These are phyloP conservation scores for Dictyostelium intermedium DNA, from an alignment of 78 protist species.

Conservation along the genomic window DNA sequence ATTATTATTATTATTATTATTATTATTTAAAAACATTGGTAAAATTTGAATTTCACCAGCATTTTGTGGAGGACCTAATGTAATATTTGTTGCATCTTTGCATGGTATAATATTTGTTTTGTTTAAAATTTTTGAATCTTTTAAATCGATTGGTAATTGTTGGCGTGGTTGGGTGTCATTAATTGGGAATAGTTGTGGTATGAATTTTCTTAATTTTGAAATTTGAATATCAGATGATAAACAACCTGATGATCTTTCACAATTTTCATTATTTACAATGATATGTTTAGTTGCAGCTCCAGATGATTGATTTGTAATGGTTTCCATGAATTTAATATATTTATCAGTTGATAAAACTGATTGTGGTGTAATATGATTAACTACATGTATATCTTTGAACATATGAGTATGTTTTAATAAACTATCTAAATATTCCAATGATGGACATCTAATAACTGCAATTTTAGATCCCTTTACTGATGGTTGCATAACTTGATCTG, in stretches of 20 bases:
- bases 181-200: slow-evolving; percentile 10
- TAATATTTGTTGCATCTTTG: slow-evolving; percentile 7
- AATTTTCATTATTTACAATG: slow-evolving; percentile 36
- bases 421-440: slow-evolving; percentile 33
- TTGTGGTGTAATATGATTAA: slow-evolving; percentile 23
- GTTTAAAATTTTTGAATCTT: not conserved
- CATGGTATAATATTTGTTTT: slow-evolving; percentile 12
- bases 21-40: not conserved
- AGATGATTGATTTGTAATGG: not conserved
- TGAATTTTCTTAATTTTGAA: not conserved
- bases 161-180: not conserved
- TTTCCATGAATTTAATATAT: slow-evolving; percentile 51
- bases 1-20: not conserved
- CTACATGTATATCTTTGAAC: not conserved
- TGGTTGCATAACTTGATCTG: slow-evolving; percentile 63
- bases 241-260: slow-evolving; percentile 19
- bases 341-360: not conserved
- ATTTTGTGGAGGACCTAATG: slow-evolving; percentile 11
- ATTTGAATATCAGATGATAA: not conserved
- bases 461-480: slow-evolving; percentile 25
- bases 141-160: not conserved
- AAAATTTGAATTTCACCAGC: slow-evolving; percentile 12
- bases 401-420: not conserved
- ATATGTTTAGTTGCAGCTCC: not conserved
- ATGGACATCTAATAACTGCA: slow-evolving; percentile 68